These are phyloP conservation scores for Protomyces inundatus DNA, from an alignment of 1,139 yeast species.

Conservation along the genomic window DNA sequence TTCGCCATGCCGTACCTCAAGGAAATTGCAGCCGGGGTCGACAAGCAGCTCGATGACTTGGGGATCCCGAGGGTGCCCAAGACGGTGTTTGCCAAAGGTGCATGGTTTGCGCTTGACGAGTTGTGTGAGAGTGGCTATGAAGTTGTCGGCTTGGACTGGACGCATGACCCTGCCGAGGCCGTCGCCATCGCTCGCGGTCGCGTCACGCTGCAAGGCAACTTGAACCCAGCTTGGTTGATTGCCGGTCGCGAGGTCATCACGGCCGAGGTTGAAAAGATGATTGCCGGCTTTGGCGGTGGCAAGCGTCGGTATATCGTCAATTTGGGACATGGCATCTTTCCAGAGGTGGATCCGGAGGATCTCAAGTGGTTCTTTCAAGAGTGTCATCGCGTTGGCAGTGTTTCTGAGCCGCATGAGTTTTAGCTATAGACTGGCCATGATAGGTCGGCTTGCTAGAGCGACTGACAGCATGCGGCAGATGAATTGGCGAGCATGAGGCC, in stretches of 20 bases:
- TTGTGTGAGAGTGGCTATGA: conserved; percentile 82
- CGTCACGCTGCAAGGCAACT: conserved; percentile 86
- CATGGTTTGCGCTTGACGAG: conserved; percentile 93
- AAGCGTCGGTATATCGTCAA: conserved; percentile 47
- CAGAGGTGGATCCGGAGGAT: conserved; percentile 28
- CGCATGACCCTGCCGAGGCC: conserved; percentile 79
- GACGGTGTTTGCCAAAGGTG: conserved; percentile 90
- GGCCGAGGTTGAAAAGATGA: conserved; percentile 78
- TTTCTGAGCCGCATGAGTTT: conserved; percentile 16
- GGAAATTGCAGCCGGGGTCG: conserved; percentile 67
- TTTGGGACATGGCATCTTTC: conserved; percentile 28
- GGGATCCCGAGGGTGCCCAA: conserved; percentile 78
- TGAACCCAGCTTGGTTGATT: conserved; percentile 92
- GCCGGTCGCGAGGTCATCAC: conserved; percentile 80
- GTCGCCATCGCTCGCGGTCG: conserved; percentile 70
- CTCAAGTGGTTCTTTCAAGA: conserved; percentile 25
- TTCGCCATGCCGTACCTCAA: conserved; percentile 83
- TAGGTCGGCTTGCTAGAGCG: too few species aligned
- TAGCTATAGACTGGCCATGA: neutral
- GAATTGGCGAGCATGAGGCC: too few species aligned
- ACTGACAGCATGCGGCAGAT: too few species aligned
- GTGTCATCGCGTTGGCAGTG: conserved; percentile 27
- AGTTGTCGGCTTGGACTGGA: conserved; percentile 88
- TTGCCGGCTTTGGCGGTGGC: conserved; percentile 85
- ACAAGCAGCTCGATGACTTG: conserved; percentile 61